These are phyloP conservation scores for Phyllosticta citribraziliensis DNA, from an alignment of 2,329 filamentous ascomycete species.

Conservation along the genomic window DNA sequence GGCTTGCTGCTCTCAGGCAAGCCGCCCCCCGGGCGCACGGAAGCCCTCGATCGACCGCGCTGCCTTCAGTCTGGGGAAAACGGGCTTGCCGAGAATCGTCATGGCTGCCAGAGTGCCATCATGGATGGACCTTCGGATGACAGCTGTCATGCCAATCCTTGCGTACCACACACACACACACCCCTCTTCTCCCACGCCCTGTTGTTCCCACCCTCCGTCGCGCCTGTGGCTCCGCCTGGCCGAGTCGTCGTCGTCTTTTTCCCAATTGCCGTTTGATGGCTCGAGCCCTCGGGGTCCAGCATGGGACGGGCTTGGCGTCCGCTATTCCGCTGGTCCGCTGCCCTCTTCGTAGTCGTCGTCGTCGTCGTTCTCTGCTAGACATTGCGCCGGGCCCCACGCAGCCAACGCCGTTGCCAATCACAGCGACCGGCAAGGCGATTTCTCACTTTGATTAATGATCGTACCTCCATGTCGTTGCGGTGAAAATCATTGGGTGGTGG, in stretches of 20 bases:
- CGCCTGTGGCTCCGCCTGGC: not conserved
- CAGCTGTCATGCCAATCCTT: not conserved
- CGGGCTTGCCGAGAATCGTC: conserved; percentile 1
- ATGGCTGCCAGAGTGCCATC: not conserved
- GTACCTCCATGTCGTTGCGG: not conserved
- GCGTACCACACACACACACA: not conserved
- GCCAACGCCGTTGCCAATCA: not conserved
- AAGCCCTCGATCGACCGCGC: conserved; percentile 7
- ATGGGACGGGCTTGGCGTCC: not conserved
- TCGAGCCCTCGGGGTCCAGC: not conserved
- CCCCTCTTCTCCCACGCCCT: not conserved
- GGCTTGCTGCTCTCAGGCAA: too few relatives aligned
- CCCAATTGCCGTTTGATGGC: not conserved
- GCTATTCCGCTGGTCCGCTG: not conserved
- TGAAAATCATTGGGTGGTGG: not conserved
- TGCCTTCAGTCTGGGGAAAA: conserved; percentile 10
- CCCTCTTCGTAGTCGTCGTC: too few relatives aligned
- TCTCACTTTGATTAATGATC: not conserved
- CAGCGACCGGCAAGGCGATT: not conserved
- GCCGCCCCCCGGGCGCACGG: conserved; percentile 3
- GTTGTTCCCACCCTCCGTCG: not conserved
- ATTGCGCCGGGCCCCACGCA: not conserved
- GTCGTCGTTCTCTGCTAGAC: not conserved
- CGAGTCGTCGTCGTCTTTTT: not conserved
- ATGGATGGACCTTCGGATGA: not conserved